Percentiles rank a stretch among this genome's conserved stretches.
phyloP scores from a whole-genome alignment of 1,139 yeast species.

The Scheffersomyces segobiensis region DNA sequence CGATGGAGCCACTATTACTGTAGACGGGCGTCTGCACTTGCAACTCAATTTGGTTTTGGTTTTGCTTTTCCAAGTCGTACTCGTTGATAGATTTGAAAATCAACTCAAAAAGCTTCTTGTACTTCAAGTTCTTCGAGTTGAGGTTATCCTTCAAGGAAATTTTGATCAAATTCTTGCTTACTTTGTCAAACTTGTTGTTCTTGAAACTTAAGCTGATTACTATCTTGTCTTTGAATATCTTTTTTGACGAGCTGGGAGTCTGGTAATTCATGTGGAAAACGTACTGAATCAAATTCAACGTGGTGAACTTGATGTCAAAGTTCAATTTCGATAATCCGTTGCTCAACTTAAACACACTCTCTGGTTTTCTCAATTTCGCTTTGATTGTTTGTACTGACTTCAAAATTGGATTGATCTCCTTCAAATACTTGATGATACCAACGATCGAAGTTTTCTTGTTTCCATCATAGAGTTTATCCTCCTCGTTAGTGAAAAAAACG shows the following conservation, averaged over 20 bases:
- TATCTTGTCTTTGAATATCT: slow-evolving; percentile 38
- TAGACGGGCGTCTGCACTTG: slow-evolving; percentile 12
- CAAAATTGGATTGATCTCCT: slow-evolving; percentile 32
- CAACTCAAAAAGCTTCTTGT: slow-evolving; percentile 41
- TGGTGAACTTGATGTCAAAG: slow-evolving; percentile 35
- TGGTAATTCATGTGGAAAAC: slow-evolving; percentile 33
- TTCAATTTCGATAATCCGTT: slow-evolving; percentile 35
- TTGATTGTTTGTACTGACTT: slow-evolving; percentile 22
- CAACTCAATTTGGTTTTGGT: slow-evolving; percentile 7
- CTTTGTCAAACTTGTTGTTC: slow-evolving; percentile 32
- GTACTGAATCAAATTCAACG: slow-evolving; percentile 35
- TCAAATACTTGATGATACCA: slow-evolving; percentile 34
- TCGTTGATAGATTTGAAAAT: slow-evolving; percentile 38
- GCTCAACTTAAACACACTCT: slow-evolving; percentile 16
- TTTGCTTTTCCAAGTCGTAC: slow-evolving; percentile 17
- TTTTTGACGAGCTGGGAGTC: slow-evolving; percentile 28
- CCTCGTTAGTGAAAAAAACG: background rate
- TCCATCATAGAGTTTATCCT: background rate
- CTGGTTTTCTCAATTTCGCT: slow-evolving; percentile 8
- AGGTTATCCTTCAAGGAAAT: slow-evolving; percentile 40
- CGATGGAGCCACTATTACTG: slow-evolving; percentile 7
- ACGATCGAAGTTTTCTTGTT: slow-evolving; percentile 19
- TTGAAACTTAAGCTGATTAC: slow-evolving; percentile 32
- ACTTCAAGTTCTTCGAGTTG: slow-evolving; percentile 39
- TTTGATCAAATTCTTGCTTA: slow-evolving; percentile 22